Conservation (phyloP, 2,329 filamentous ascomycete genomes). For the Pochonia chlamydosporia region DNA sequence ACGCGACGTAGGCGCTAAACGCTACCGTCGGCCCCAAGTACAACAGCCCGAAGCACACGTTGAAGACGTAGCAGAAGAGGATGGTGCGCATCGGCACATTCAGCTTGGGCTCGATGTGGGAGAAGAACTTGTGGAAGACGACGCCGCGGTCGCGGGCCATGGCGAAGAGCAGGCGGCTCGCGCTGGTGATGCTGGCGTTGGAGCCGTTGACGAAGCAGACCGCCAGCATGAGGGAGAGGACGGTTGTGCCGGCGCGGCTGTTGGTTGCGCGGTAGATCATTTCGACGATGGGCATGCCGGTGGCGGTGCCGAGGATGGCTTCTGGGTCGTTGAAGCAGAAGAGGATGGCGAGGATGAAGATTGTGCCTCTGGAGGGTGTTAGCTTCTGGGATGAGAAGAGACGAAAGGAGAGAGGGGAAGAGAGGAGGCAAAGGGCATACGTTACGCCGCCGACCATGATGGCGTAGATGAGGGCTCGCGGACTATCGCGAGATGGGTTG, state of each 20-base stretch:
- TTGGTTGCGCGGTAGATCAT: conserved; percentile 36
- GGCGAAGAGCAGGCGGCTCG: conserved; percentile 34
- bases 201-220: conserved; percentile 41
- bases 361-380: background rate
- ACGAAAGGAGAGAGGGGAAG: background rate
- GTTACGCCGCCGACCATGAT: conserved; percentile 16
- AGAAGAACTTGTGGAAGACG: conserved; percentile 27
- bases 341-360: conserved; percentile 34
- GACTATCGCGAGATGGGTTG: conserved; percentile 30
- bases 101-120: conserved; percentile 28
- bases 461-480: conserved; percentile 36
- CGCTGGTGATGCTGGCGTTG: conserved; percentile 36
- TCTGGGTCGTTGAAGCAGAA: conserved; percentile 33
- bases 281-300: conserved; percentile 40
- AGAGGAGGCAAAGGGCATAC: no score
- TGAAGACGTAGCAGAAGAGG: conserved; percentile 33
- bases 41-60: conserved; percentile 38
- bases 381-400: background rate
- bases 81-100: conserved; percentile 37
- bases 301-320: conserved; percentile 28
- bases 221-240: conserved; percentile 34
- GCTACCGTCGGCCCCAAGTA: conserved; percentile 41
- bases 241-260: conserved; percentile 30
- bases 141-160: conserved; percentile 41
- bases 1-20: conserved; percentile 40